These are phyloP conservation scores for Osmozyma mogii DNA, from an alignment of 805 yeast genomes.

Conservation along the genomic window DNA sequence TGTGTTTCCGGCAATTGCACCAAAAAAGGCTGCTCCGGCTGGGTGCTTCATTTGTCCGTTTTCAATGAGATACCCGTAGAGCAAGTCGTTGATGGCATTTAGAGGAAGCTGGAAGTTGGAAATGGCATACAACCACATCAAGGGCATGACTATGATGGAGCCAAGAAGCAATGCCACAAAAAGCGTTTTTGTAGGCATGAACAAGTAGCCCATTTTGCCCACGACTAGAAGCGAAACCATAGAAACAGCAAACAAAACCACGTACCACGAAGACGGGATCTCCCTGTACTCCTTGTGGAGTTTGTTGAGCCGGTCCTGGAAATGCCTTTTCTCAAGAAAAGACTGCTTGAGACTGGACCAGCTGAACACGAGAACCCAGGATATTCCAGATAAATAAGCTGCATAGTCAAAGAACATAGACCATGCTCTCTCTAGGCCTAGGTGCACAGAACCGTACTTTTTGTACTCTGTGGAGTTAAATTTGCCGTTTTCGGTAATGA, in stretches of 20 bases:
- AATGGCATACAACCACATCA: conserved; percentile 42
- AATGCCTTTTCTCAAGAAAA: conserved; percentile 7
- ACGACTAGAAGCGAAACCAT: conserved; percentile 5
- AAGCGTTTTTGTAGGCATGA: conserved; percentile 38
- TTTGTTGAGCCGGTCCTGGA: conserved; percentile 37
- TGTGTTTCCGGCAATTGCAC: conserved; percentile 47
- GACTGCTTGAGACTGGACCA: conserved; percentile 10
- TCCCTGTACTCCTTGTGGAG: conserved; percentile 30
- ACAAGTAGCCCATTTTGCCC: conserved; percentile 16
- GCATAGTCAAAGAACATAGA: conserved; percentile 48
- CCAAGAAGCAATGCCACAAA: conserved; percentile 38
- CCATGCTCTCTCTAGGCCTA: conserved; percentile 44
- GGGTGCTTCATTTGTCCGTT: conserved; percentile 26
- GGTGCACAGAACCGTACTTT: conserved; percentile 35
- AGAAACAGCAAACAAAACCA: conserved; percentile 25
- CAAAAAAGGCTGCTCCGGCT: conserved; percentile 41
- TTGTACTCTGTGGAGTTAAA: conserved; percentile 41
- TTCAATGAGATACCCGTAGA: conserved; percentile 28
- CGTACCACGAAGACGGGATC: conserved; percentile 40
- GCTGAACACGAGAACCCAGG: conserved; percentile 37
- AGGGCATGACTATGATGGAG: conserved; percentile 38
- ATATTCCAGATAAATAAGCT: conserved; percentile 40
- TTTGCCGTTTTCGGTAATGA: conserved; percentile 30
- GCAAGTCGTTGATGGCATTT: conserved; percentile 43
- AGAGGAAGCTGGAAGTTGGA: conserved; percentile 46